Percentiles rank a stretch among this genome's conserved stretches.
phyloP scores from a whole-genome alignment of 2,329 filamentous ascomycete genomes.

The Diaporthe sp. region DNA sequence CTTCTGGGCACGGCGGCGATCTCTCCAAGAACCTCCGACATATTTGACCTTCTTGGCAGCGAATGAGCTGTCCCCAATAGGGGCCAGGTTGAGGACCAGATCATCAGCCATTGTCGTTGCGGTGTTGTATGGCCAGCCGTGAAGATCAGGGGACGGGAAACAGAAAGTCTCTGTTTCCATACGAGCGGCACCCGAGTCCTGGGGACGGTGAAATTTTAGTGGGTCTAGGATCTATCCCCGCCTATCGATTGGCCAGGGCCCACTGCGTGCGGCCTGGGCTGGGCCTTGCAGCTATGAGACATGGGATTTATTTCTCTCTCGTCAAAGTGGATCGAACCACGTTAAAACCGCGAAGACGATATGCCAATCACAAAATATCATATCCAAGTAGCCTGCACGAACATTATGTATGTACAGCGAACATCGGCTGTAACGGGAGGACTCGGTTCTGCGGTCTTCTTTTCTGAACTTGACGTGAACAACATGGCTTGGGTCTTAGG shows the following conservation, averaged over 20 bases:
- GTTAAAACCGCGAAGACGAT: neutral
- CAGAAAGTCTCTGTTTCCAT: constrained; percentile 21
- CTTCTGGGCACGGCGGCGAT: constrained; percentile 39
- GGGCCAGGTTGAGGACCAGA: constrained; percentile 40
- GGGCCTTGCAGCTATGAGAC: neutral
- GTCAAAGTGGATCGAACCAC: neutral
- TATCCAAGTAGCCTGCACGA: neutral
- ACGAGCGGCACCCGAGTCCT: neutral
- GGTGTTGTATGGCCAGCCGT: neutral
- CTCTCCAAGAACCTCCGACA: constrained; percentile 39
- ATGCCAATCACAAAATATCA: too few species aligned
- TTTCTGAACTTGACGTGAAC: neutral
- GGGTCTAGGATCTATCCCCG: neutral
- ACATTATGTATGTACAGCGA: neutral
- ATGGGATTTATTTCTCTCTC: neutral
- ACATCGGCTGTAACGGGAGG: neutral
- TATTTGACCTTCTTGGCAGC: constrained; percentile 37
- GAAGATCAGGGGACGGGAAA: neutral
- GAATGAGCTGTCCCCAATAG: constrained; percentile 14
- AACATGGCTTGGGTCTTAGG: neutral
- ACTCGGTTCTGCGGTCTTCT: neutral
- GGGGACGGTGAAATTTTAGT: constrained; percentile 28
- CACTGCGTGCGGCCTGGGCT: neutral
- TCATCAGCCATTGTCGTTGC: constrained; percentile 36
- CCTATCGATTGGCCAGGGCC: constrained; percentile 28